Conservation (phyloP, 2,329 filamentous ascomycete genomes). For the Monosporascus sp. region DNA sequence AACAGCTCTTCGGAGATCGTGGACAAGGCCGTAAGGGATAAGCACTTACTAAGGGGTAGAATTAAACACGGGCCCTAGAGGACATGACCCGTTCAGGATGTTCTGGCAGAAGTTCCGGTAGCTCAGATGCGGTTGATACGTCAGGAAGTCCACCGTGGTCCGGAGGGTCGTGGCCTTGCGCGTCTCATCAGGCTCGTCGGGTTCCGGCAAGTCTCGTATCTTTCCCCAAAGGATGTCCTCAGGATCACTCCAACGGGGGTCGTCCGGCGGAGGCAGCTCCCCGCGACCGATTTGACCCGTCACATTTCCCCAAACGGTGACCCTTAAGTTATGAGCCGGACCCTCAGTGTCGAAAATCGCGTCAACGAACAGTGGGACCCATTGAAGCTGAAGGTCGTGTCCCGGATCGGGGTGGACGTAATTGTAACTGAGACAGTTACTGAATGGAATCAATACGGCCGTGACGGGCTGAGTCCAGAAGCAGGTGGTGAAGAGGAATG, state of each 20-base stretch:
- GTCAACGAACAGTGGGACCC: constrained; percentile 68
- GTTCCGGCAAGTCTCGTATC: constrained; percentile 60
- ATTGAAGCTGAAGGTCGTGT: constrained; percentile 64
- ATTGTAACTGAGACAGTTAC: constrained; percentile 71
- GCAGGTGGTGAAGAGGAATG: constrained; percentile 33
- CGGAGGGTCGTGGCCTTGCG: constrained; percentile 69
- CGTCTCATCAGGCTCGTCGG: constrained; percentile 27
- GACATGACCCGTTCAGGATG: constrained; percentile 61
- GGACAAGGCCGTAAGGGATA: not conserved
- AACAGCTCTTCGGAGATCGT: not conserved
- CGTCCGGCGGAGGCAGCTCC: constrained; percentile 54
- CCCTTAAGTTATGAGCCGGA: constrained; percentile 59
- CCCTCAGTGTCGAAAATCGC: constrained; percentile 64
- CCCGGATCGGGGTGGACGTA: constrained; percentile 42
- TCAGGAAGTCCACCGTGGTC: constrained; percentile 66
- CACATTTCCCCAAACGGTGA: constrained; percentile 89
- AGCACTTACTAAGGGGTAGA: constrained; percentile 33
- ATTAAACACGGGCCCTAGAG: constrained; percentile 68
- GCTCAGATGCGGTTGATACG: constrained; percentile 52
- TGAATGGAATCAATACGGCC: constrained; percentile 69
- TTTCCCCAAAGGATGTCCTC: constrained; percentile 64
- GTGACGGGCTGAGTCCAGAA: constrained; percentile 37
- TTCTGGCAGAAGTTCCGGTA: constrained; percentile 65
- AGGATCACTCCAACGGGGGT: constrained; percentile 57
- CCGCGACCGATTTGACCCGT: constrained; percentile 60